phyloP scores from a whole-genome alignment of 2,329 filamentous ascomycete genomes.

The Penicillium sp. region DNA sequence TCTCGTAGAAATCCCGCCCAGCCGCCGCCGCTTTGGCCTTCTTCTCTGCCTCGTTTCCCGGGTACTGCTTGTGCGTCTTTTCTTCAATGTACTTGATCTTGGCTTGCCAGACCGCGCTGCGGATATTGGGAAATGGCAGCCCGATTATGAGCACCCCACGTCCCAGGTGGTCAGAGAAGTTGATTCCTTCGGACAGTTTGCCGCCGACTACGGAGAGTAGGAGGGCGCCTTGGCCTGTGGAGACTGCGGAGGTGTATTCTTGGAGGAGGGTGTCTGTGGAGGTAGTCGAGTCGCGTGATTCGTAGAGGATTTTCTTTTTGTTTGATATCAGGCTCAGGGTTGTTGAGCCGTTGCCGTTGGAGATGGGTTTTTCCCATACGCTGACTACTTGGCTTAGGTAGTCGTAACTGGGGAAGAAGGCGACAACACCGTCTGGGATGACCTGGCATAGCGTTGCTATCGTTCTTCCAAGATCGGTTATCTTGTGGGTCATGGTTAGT shows the following conservation, averaged over 20 bases:
- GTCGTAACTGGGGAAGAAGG: slow-evolving; percentile 94
- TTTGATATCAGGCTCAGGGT: slow-evolving; percentile 38
- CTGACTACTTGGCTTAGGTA: slow-evolving; percentile 76
- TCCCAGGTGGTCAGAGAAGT: slow-evolving; percentile 89
- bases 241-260: slow-evolving; percentile 71
- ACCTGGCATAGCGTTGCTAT: slow-evolving; percentile 70
- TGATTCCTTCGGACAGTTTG: slow-evolving; percentile 96
- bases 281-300: slow-evolving; percentile 47
- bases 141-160: slow-evolving; percentile 90
- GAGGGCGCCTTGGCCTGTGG: slow-evolving; percentile 66
- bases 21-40: slow-evolving; percentile 48
- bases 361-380: slow-evolving; percentile 57
- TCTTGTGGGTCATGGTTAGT: slow-evolving; percentile 36
- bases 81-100: slow-evolving; percentile 84
- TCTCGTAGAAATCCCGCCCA: slow-evolving; percentile 83
- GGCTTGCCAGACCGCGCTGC: slow-evolving; percentile 88
- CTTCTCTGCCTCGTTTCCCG: slow-evolving; percentile 31
- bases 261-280: slow-evolving; percentile 69
- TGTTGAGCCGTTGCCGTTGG: slow-evolving; percentile 29
- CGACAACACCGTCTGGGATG: slow-evolving; percentile 85
- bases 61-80: slow-evolving; percentile 44
- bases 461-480: slow-evolving; percentile 71
- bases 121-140: slow-evolving; percentile 87
- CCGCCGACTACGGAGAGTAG: slow-evolving; percentile 91
- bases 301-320: slow-evolving; percentile 54